Evolutionary conservation across 129 eudicot species (phyloP).

Genomic region (Chrysanthemum makinoi): DNA sequence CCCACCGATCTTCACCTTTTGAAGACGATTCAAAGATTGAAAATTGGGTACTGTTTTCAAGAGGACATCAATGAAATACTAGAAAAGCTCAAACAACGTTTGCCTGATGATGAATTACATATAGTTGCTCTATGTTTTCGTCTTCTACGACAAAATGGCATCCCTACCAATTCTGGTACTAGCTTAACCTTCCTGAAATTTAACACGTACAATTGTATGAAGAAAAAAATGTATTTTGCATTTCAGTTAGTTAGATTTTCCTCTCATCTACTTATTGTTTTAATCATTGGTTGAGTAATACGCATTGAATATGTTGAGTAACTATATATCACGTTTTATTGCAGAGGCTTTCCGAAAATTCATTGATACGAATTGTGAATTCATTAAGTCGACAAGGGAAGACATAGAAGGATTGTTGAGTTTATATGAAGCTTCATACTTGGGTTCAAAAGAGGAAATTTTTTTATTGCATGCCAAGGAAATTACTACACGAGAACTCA

Average conservation of each 20-base stretch:
- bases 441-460: constrained; percentile 41
- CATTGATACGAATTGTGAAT: constrained; percentile 38
- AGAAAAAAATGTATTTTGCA: too few relatives aligned
- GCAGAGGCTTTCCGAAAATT: constrained; percentile 40
- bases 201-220: background rate
- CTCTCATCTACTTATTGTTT: too few relatives aligned
- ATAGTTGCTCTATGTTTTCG: constrained; percentile 42
- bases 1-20: too few relatives aligned
- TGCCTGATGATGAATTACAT: constrained; percentile 33
- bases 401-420: constrained; percentile 52
- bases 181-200: background rate
- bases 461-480: constrained; percentile 38
- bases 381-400: constrained; percentile 29
- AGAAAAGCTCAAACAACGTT: constrained; percentile 13
- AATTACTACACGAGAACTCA: constrained; percentile 36
- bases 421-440: constrained; percentile 63
- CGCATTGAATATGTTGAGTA: too few relatives aligned
- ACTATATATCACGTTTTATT: background rate
- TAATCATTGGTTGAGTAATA: background rate
- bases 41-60: constrained; percentile 37
- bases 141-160: constrained; percentile 42
- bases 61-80: constrained; percentile 31
- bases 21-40: too few relatives aligned
- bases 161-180: constrained; percentile 39
- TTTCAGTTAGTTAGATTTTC: too few relatives aligned